Evolutionary conservation across 2,329 filamentous ascomycete species (phyloP).

Genomic region (Setomelanomma holmii): DNA sequence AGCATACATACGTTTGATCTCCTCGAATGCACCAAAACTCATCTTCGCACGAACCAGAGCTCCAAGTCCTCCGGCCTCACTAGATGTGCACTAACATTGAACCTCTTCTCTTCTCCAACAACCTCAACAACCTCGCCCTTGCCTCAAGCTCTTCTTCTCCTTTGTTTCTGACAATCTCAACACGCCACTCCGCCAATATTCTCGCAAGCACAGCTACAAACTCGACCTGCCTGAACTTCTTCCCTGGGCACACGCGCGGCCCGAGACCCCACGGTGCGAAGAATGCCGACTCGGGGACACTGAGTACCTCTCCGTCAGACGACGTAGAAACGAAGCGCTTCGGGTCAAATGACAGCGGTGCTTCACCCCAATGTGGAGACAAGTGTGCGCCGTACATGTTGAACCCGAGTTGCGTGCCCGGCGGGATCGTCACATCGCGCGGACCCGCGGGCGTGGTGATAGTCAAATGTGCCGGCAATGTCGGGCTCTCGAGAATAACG

Average conservation of each 20-base stretch:
- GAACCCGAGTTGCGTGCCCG: slow-evolving; percentile 17
- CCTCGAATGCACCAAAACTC: neutral
- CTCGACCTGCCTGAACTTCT: slow-evolving; percentile 34
- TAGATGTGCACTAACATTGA: slow-evolving; percentile 26
- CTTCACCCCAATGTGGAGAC: slow-evolving; percentile 26
- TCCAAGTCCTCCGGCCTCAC: slow-evolving; percentile 14
- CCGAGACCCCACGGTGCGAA: slow-evolving; percentile 30
- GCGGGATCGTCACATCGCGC: slow-evolving; percentile 5
- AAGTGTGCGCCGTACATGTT: slow-evolving; percentile 34
- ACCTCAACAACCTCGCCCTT: neutral
- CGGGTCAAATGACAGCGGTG: slow-evolving; percentile 37
- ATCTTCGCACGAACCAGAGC: slow-evolving; percentile 7
- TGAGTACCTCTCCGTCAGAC: slow-evolving; percentile 9
- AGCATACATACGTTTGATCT: neutral
- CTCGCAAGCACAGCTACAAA: slow-evolving; percentile 22
- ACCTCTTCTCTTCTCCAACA: slow-evolving; percentile 18
- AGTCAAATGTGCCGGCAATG: neutral
- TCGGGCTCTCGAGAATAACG: slow-evolving; percentile 13
- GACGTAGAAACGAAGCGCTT: slow-evolving; percentile 37
- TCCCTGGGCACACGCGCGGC: slow-evolving; percentile 26
- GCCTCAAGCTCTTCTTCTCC: slow-evolving; percentile 17
- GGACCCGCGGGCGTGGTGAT: neutral
- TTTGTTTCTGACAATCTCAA: slow-evolving; percentile 14
- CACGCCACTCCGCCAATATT: slow-evolving; percentile 16
- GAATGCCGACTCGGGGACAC: slow-evolving; percentile 11